Conservation (phyloP, 257 asterid genomes). For the Solanum megistacrolobum region DNA sequence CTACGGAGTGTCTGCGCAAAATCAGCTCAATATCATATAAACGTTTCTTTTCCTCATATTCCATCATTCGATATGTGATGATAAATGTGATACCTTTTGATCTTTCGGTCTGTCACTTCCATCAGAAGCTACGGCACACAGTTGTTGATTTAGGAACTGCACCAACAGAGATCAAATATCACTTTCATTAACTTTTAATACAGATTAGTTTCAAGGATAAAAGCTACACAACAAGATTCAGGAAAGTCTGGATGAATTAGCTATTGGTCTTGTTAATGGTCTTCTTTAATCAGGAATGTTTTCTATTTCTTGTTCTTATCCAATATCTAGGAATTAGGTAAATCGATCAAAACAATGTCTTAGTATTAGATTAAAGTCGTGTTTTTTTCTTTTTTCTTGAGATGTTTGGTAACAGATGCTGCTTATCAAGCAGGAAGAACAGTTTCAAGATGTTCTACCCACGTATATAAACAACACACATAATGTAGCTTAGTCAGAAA, state of each 20-base stretch:
- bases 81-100: conserved; percentile 55
- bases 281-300: background rate
- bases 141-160: conserved; percentile 56
- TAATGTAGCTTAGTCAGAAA: background rate
- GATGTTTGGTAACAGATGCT: background rate
- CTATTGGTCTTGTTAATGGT: background rate
- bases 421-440: background rate
- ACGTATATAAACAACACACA: background rate
- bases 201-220: background rate
- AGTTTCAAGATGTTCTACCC: background rate
- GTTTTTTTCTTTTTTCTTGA: background rate
- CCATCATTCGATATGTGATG: background rate
- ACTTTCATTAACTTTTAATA: background rate
- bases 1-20: conserved; percentile 62
- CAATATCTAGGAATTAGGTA: background rate
- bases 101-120: conserved; percentile 96
- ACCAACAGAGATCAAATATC: background rate
- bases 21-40: conserved; percentile 9
- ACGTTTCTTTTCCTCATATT: background rate
- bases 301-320: background rate
- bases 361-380: background rate
- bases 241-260: background rate
- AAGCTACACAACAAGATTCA: background rate
- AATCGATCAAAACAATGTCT: background rate
- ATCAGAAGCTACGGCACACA: conserved; percentile 60